Evolutionary conservation across 495 filamentous ascomycete genomes (phyloP), one percentile per base, ranked within the genome.

Genomic region (Aspergillus mulundensis): DNA sequence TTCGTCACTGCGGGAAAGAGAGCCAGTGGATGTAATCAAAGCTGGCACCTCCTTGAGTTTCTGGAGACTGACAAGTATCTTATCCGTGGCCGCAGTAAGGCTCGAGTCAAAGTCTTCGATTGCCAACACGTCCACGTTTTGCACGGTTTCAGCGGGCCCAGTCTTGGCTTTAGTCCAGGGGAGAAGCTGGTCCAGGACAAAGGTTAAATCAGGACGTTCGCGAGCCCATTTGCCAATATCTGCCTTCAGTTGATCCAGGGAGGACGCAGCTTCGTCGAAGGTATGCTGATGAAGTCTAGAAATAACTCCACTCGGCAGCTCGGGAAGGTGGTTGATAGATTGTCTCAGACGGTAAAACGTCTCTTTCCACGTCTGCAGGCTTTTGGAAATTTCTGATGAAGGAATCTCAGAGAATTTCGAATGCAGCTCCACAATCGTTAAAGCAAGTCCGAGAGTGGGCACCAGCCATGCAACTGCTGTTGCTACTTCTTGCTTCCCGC

Each of bases 31-130:
- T 20, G 86, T 82, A 19, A 78, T 67, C 2, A 81, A 81, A 16
- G 67, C 56, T 7, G 87, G 81, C 1, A 83, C 70, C 48, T 81
- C 82, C 48, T 83, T 82, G 62, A 90, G 77, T 58, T 84, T 80
- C 57, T 95, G 89, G 12, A 92, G 75, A 21, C 86, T 84, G 40
- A 91, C 83, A 5, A 93, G 81, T 40, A 91, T 81, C 46, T 81
- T 81, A 68, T 89, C 84, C 28, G 79, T 79, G 18, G 82, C 68
- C 3, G 67, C 79, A 10, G 85, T 76, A n/a, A 90, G 66, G 3
- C 72, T 77, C 19, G 76, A 57, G 40, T 86, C 83, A n/a, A 88
- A 78, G 2, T 67, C 62, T 23, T 69, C 55, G 12, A 77, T 45
- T 14, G 68, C 58, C 5, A 74, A 25, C n/a, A 32, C 36, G 43